phyloP scores from a whole-genome alignment of 768 basidiomycete genomes.

The Pleurotus cornucopiae region DNA sequence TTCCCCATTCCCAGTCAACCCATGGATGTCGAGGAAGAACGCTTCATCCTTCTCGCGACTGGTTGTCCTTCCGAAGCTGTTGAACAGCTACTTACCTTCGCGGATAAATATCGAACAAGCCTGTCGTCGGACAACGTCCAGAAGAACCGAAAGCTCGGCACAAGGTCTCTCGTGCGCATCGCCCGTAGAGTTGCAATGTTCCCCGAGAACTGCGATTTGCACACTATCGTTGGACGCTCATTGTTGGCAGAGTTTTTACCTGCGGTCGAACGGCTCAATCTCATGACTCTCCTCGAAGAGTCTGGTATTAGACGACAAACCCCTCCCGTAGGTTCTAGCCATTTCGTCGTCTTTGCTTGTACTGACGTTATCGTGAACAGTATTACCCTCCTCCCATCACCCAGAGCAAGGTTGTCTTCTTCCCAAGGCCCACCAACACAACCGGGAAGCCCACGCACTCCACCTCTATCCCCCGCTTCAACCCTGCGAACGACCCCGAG shows the following conservation, averaged over 20 bases:
- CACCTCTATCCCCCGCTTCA: conserved; percentile 45
- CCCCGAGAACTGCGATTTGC: conserved; percentile 40
- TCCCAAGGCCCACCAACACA: conserved; percentile 38
- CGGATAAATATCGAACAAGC: conserved; percentile 52
- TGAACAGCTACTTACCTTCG: conserved; percentile 44
- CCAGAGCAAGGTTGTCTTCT: conserved; percentile 33
- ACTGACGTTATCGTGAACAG: conserved; percentile 25
- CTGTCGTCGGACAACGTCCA: conserved; percentile 53
- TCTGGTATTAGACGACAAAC: conserved; percentile 38
- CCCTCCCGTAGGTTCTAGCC: conserved; percentile 30
- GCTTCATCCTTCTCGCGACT: conserved; percentile 40
- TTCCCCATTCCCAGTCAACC: conserved; percentile 57
- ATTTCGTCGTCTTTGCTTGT: neutral
- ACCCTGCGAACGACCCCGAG: conserved; percentile 43
- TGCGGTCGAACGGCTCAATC: conserved; percentile 48
- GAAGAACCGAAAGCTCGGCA: conserved; percentile 63
- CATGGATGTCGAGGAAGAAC: conserved; percentile 53
- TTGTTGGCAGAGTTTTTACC: conserved; percentile 61
- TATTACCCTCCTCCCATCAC: conserved; percentile 45
- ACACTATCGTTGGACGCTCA: conserved; percentile 42
- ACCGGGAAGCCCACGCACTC: conserved; percentile 22
- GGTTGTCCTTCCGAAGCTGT: conserved; percentile 38
- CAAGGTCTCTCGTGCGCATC: conserved; percentile 53
- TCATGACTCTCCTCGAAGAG: conserved; percentile 49
- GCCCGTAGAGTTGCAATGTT: conserved; percentile 43